Percentiles rank a stretch among this genome's conserved stretches.
These are phyloP conservation scores for bread wheat (Triticum aestivum) DNA, from an alignment of 176 grass and related monocot species.

Conservation along the genomic window DNA sequence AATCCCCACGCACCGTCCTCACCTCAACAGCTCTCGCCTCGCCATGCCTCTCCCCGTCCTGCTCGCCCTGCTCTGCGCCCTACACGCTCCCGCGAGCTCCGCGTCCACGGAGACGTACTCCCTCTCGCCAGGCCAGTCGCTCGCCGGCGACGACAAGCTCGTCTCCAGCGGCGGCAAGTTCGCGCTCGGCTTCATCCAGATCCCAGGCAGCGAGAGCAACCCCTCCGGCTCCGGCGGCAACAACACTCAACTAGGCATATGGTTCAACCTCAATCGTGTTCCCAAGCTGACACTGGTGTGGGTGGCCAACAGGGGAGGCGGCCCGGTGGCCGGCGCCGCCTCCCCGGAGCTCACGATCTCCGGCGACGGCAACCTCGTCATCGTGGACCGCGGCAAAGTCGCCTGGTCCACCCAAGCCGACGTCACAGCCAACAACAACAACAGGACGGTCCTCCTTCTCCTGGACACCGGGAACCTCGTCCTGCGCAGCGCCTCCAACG, in stretches of 20 bases:
- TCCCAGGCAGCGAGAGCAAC: neutral
- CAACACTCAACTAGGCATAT: neutral
- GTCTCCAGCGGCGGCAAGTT: constrained; percentile 5
- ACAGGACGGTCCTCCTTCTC: neutral
- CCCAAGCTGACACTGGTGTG: neutral
- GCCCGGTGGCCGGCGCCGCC: neutral
- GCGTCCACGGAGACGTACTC: neutral
- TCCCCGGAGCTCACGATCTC: neutral
- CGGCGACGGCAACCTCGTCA: neutral
- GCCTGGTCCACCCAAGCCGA: constrained; percentile 15
- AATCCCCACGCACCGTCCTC: neutral
- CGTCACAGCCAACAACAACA: neutral
- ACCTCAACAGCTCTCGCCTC: neutral
- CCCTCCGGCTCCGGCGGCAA: too few species aligned
- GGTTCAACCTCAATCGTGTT: neutral
- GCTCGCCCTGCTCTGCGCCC: neutral
- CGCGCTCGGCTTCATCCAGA: constrained; percentile 21
- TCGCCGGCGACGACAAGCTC: neutral
- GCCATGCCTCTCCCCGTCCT: neutral
- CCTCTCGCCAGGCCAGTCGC: neutral
- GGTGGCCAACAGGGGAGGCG: constrained; percentile 1
- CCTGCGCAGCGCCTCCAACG: neutral
- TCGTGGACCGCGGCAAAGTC: neutral
- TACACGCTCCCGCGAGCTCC: neutral
- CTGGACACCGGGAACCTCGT: neutral